phyloP scores from a whole-genome alignment of 2,329 filamentous ascomycete species.

The Lasiodiplodia gonubiensis region DNA sequence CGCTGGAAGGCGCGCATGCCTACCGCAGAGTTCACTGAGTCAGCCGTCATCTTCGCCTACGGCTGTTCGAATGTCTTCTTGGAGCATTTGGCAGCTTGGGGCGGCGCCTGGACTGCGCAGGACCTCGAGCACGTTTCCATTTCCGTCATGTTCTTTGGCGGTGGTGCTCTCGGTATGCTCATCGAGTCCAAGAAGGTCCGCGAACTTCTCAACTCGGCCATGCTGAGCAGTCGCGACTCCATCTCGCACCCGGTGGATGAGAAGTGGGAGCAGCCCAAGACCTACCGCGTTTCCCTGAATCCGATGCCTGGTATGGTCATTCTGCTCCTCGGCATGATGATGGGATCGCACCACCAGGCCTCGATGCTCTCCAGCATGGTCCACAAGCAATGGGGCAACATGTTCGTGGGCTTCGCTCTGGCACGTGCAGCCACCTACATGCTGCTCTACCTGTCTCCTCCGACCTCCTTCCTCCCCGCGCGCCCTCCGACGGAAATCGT shows the following conservation, averaged over 20 bases:
- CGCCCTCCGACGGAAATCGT: conserved; percentile 91
- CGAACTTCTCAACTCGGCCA: conserved; percentile 64
- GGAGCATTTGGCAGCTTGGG: conserved; percentile 80
- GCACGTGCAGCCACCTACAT: conserved; percentile 81
- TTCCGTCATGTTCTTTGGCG: conserved; percentile 90
- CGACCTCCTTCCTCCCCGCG: conserved; percentile 78
- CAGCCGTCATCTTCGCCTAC: conserved; percentile 87
- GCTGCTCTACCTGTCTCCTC: conserved; percentile 78
- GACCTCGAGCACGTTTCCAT: conserved; percentile 94
- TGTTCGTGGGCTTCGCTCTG: conserved; percentile 80
- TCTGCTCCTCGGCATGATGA: conserved; percentile 87
- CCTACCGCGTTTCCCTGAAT: conserved; percentile 80
- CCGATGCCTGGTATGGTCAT: conserved; percentile 88
- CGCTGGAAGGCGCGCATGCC: conserved; percentile 68
- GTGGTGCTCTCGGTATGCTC: conserved; percentile 85
- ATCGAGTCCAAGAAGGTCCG: conserved; percentile 74
- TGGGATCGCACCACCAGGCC: conserved; percentile 87
- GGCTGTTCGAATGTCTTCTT: conserved; percentile 90
- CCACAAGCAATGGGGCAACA: conserved; percentile 89
- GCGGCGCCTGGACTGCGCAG: conserved; percentile 72
- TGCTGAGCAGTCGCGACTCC: conserved; percentile 49
- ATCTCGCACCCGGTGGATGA: conserved; percentile 47
- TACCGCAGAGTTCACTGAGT: conserved; percentile 88
- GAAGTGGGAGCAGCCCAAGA: conserved; percentile 64
- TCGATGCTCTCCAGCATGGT: conserved; percentile 89